Evolutionary conservation across 2,329 filamentous ascomycete species (phyloP), one percentile per base, ranked within the genome.

Genomic region (Stagonosporopsis rhizophila): DNA sequence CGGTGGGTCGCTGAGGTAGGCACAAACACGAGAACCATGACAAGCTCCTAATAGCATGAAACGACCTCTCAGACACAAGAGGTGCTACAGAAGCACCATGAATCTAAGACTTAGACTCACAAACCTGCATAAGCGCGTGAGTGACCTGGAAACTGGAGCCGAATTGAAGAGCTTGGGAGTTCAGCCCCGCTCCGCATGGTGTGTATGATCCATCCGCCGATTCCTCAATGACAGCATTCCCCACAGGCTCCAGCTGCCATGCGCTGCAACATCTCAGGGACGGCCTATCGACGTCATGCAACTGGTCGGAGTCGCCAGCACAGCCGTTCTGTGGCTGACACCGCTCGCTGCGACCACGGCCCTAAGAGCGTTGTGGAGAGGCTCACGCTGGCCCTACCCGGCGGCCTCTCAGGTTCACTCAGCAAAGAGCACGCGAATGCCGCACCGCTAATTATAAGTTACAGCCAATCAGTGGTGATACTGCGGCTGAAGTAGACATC

Each of bases 321-420:
- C 70, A 75, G 73, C 72, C 71, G 62, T 64, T 52, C 45, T 66
- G 72, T 75, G 73, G 73, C 73, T 75, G 71, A 70, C 66, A 62
- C 58, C 52, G 61, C 54, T 57, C 50, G 30, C 46, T 57, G 57
- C 58, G 60, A 58, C 62, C 50, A 60, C 65, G 56, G 64, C 62
- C 62, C 56, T 56, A 56, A 56, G 56, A 66, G 66, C 67, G 60
- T 63, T 67, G 65, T 67, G 59, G 66, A 52, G 30, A 57, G 52
- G 59, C 44, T 59, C 66, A 64, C 61, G 64, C 64, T 59, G 59
- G 59, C 58, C 63, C 61, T 65, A 61, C 59, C 61, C 56, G 62
- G 57, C 57, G 61, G 60, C 65, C 61, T 58, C 59, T 60, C 60
- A 61, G 63, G 62, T 69, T 61, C 61, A 42, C 59, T 71, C 70